These are phyloP conservation scores for Diutina catenulata DNA, from an alignment of 1,139 yeast species.

Conservation along the genomic window DNA sequence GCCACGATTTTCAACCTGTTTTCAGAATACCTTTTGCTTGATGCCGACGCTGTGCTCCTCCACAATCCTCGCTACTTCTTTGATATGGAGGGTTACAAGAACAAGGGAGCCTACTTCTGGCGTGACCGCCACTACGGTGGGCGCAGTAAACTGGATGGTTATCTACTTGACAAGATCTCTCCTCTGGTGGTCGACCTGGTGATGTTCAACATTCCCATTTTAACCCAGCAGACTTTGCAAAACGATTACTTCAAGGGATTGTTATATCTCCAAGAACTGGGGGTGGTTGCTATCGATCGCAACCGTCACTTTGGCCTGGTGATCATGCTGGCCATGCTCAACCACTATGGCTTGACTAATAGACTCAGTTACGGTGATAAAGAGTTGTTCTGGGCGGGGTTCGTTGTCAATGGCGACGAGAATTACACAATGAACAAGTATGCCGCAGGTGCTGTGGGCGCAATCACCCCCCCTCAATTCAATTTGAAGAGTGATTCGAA, in stretches of 20 bases:
- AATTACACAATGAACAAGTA: slow-evolving; percentile 14
- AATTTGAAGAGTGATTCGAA: no score
- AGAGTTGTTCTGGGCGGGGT: slow-evolving; percentile 41
- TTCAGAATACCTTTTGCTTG: slow-evolving; percentile 35
- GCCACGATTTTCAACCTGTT: slow-evolving; percentile 40
- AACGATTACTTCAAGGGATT: slow-evolving; percentile 21
- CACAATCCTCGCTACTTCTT: slow-evolving; percentile 27
- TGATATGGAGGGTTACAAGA: slow-evolving; percentile 19
- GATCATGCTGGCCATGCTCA: slow-evolving; percentile 30
- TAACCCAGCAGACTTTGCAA: slow-evolving; percentile 19
- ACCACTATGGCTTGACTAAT: slow-evolving; percentile 25
- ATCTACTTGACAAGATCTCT: slow-evolving; percentile 24
- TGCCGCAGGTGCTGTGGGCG: no score
- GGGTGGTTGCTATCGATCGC: slow-evolving; percentile 34
- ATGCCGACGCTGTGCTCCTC: slow-evolving; percentile 38
- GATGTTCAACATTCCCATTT: slow-evolving; percentile 19
- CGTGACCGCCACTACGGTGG: slow-evolving; percentile 38
- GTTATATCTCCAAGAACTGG: slow-evolving; percentile 41
- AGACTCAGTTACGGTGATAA: slow-evolving; percentile 42
- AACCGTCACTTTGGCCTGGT: slow-evolving; percentile 28
- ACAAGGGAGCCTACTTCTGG: slow-evolving; percentile 34
- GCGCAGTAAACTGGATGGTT: no score
- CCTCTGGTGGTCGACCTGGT: slow-evolving; percentile 27
- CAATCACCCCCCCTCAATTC: no score
- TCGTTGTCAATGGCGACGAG: slow-evolving; percentile 20